phyloP scores from a whole-genome alignment of 805 yeast species.

The Dipodascopsis uninucleata region DNA sequence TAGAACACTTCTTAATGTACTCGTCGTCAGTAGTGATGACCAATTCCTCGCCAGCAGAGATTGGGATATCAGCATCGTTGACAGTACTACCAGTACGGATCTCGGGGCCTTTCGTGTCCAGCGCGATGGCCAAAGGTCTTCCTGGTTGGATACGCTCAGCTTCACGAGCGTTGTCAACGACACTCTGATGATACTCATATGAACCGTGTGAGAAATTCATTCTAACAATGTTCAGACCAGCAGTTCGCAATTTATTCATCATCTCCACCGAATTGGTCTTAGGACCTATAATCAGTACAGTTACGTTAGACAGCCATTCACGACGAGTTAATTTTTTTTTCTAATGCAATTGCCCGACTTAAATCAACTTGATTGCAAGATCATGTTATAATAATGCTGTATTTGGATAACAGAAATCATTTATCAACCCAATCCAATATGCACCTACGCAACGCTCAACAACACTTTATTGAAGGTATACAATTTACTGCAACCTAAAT shows the following conservation, averaged over 20 bases:
- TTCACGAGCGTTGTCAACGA: slow-evolving; percentile 92
- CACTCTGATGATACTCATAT: slow-evolving; percentile 95
- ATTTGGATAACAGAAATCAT: too few species aligned
- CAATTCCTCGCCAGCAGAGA: slow-evolving; percentile 84
- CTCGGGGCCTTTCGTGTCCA: slow-evolving; percentile 99
- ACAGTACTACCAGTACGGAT: slow-evolving; percentile 96
- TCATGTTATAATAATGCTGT: too few species aligned
- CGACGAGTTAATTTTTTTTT: too few species aligned
- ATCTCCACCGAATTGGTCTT: slow-evolving; percentile 88
- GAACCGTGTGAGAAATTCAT: slow-evolving; percentile 99
- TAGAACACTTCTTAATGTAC: slow-evolving; percentile 69
- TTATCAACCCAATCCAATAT: too few species aligned
- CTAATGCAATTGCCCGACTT: too few species aligned
- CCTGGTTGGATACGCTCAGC: slow-evolving; percentile 88
- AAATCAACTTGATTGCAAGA: too few species aligned
- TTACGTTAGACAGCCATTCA: too few species aligned
- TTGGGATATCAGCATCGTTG: slow-evolving; percentile 76
- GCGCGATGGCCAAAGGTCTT: slow-evolving; percentile 96
- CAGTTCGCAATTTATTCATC: slow-evolving; percentile 78
- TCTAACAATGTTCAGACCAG: slow-evolving; percentile 96
- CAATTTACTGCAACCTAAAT: too few species aligned
- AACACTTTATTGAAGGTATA: too few species aligned
- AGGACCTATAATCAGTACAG: slow-evolving; percentile 56
- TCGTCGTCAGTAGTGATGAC: slow-evolving; percentile 85
- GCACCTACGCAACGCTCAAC: too few species aligned